Conservation (phyloP, 371 early-diverging fungal species). For the Mortierella sp. region DNA sequence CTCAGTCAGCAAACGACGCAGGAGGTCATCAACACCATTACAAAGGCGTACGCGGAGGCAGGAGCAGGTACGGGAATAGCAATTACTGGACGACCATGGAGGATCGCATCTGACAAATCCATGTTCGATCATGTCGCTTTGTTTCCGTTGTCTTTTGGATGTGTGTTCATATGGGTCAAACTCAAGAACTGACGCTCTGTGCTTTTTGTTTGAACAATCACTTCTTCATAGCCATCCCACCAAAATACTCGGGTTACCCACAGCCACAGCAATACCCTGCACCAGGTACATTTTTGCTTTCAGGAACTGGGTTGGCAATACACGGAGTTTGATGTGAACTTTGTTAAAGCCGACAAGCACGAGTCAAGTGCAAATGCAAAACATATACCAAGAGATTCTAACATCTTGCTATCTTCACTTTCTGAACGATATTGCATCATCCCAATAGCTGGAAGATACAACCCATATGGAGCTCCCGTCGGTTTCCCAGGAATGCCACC, state of each 20-base stretch:
- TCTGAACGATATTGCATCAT: too few relatives aligned
- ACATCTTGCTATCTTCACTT: not conserved
- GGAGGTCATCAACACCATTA: constrained; percentile 42
- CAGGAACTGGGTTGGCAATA: constrained; percentile 22
- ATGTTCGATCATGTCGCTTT: not conserved
- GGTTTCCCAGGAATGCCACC: constrained; percentile 66
- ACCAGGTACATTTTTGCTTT: constrained; percentile 26
- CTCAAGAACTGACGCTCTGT: not conserved
- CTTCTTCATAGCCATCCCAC: constrained; percentile 59
- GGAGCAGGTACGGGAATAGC: constrained; percentile 27
- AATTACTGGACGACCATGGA: not conserved
- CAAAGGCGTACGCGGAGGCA: constrained; percentile 47
- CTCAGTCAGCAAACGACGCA: constrained; percentile 42
- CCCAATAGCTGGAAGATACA: constrained; percentile 39
- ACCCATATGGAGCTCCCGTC: constrained; percentile 66
- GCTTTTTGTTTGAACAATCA: not conserved
- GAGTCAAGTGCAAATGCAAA: not conserved
- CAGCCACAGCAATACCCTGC: constrained; percentile 58
- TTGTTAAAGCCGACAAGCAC: not conserved
- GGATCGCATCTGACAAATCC: not conserved
- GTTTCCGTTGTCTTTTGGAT: not conserved
- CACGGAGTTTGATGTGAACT: not conserved
- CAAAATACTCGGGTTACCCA: constrained; percentile 67
- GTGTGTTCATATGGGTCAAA: not conserved
- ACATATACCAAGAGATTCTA: not conserved